A percentile compares a stretch with the other conserved stretches of the same genome.
Evolutionary conservation across 352 stramenopile species (phyloP).

Genomic region (Blastocystis sp.): DNA sequence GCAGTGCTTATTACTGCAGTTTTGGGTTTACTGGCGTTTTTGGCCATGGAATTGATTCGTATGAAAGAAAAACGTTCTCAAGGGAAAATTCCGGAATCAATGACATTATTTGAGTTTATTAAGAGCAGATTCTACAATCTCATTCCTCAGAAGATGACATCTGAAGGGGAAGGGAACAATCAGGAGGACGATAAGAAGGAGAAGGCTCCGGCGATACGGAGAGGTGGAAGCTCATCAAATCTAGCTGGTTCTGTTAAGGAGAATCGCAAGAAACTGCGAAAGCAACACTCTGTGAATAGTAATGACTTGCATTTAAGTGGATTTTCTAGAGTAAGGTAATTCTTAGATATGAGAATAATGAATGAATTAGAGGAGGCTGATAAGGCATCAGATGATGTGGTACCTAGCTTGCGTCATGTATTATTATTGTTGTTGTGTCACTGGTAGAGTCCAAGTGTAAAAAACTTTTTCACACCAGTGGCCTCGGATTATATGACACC

Average conservation of each 20-base stretch:
- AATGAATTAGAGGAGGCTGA: background rate
- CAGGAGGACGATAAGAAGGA: background rate
- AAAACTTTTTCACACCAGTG: constrained; percentile 25
- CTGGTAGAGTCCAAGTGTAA: constrained; percentile 32
- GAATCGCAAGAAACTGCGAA: background rate
- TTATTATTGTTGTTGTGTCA: background rate
- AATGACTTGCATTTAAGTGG: background rate
- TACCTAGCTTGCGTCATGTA: background rate
- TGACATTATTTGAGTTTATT: background rate
- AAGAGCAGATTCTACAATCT: background rate
- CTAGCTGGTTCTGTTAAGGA: background rate
- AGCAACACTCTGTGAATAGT: background rate
- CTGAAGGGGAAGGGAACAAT: background rate
- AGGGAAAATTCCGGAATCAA: background rate
- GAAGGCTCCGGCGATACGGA: background rate
- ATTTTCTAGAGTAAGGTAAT: background rate
- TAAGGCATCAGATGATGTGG: background rate
- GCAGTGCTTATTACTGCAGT: background rate
- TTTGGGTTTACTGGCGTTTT: background rate
- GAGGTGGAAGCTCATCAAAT: background rate
- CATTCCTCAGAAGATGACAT: background rate
- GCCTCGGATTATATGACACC: constrained; percentile 33
- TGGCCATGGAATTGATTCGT: background rate
- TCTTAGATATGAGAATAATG: background rate
- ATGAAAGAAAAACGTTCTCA: background rate